Evolutionary conservation across 441 rosid species (phyloP), one percentile per base, ranked within the genome.

Genomic region (Raphanus hybrid): DNA sequence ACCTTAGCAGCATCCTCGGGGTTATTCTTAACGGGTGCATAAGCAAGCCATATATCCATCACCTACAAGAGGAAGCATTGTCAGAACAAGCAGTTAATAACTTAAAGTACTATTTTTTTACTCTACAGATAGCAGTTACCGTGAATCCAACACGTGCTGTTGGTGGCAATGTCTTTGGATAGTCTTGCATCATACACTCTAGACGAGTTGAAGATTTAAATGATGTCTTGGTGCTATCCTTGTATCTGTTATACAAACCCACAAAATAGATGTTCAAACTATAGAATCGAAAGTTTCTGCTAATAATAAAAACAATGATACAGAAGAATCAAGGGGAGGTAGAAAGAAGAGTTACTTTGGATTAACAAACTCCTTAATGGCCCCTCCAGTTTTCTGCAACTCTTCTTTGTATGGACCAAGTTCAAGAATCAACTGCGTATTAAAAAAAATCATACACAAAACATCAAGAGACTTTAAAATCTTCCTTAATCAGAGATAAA

Each of bases 171-270:
- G 99, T 96, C 82, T 93, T 92, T 57, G 99, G 99, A 85, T 93
- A 96, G 83, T 96, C 98, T 86, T 93, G 99, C 99, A 96, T 96
- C 99, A 92, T 92, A 70, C 99, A 96, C 82, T 96, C 98, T 26
- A 96, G 87, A 59, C 98, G 87, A 81, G 99, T 92, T 70, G 99
- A 93, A 77, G 99, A 96, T 82, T 89, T 93, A 62, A 96, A 93
- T 71, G 91, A 82, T 74, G 98, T 87, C 87, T 92, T 95, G 81
- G 83, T 92, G 34, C 92, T 88, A 88, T 93, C 98, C 85, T 91
- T 92, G 77, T 95, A 92, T 78, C 99, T 91, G 84, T 81, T 75
- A 61, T 34, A 73, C 32, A 34, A 68, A 6, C 41, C 62, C 6
- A 70, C 7, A 48, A 60, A 15, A 23, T 23, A 32, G 63, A 78